Conservation (phyloP, 2,329 filamentous ascomycete species). For the Xylaria sp. region DNA sequence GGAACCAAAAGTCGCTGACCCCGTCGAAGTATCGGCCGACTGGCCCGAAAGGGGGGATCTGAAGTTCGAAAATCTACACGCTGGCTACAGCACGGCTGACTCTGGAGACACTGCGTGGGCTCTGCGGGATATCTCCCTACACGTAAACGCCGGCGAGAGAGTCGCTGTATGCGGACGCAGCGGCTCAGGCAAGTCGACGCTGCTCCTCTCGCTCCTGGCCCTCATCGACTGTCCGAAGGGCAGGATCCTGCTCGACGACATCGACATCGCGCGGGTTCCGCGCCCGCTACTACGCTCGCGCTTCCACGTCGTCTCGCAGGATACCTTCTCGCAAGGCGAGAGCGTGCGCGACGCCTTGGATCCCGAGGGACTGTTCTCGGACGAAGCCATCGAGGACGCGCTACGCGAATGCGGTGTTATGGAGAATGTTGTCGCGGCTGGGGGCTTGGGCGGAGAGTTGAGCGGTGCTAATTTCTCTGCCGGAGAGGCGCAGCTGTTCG, state of each 20-base stretch:
- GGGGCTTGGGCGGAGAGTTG: constrained; percentile 49
- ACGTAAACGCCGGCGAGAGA: constrained; percentile 53
- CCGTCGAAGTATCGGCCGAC: constrained; percentile 27
- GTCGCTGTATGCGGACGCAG: constrained; percentile 46
- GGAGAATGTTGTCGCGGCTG: constrained; percentile 50
- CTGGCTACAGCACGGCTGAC: constrained; percentile 32
- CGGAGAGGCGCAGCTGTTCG: constrained; percentile 57
- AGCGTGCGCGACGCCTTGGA: constrained; percentile 57
- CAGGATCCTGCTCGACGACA: constrained; percentile 67
- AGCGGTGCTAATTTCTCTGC: constrained; percentile 49
- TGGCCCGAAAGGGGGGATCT: constrained; percentile 37
- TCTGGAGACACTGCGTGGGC: constrained; percentile 21
- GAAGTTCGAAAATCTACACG: constrained; percentile 38
- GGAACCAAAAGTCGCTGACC: constrained; percentile 37
- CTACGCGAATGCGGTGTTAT: constrained; percentile 56
- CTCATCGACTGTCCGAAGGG: constrained; percentile 61
- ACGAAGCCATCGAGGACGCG: constrained; percentile 53
- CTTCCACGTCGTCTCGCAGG: constrained; percentile 75
- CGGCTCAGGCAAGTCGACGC: constrained; percentile 36
- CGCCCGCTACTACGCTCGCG: constrained; percentile 69
- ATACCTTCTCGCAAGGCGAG: constrained; percentile 58
- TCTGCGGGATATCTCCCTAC: constrained; percentile 50
- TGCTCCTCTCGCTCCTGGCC: constrained; percentile 47
- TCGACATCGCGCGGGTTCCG: constrained; percentile 69
- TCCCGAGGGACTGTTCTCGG: constrained; percentile 49